Evolutionary conservation across 257 asterid genomes (phyloP), one percentile per base, ranked within the genome.

Genomic region (Datura wrightii): DNA sequence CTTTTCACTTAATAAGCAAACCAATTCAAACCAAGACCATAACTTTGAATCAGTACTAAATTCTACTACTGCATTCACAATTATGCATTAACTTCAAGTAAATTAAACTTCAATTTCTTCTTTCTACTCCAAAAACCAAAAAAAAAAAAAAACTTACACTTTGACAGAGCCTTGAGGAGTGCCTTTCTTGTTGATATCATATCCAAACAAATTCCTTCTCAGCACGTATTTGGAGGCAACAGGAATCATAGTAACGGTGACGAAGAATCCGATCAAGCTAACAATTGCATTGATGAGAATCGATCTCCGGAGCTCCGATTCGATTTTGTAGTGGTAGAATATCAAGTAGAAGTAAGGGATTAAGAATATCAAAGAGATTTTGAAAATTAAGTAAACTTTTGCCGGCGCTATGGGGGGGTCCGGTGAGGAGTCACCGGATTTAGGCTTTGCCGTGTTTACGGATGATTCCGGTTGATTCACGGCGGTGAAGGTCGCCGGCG

Each of bases 101-200:
- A 58, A 62, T 31, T 24, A 31, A 24, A 50, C 59, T 11, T 46
- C 80, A 72, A 46, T 15, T 69, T 42, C 55, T 18, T 9, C 5
- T n/a, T 42, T 71, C 79, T 42, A 3, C 42, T 39, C 42, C 31
- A 24, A 24, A 56, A 5, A 16, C 16, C 2, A n/a, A 70, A 5
- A 83, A 83, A 24, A 78, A 53, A 19, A 34, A 37, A 16, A 56
- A 62, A 84, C 97, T 90, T 91, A 96, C 99, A 96, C 98, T 93
- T 93, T 92, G 82, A 96, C 88, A 86, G 97, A 88, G 86, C 99
- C 99, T 58, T 92, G 93, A 62, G 97, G 92, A n/a, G 99, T 96
- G 42, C 97, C 99, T 86, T 88, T 96, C 93, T 96, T 96, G 85
- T 96, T 96, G 83, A 96, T 93, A 85, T 94, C 99, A 79, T 87